Percentiles rank a stretch among this genome's conserved stretches.
Evolutionary conservation across 2,329 filamentous ascomycete genomes (phyloP).

Genomic region (Neocatenulostroma microsporum): DNA sequence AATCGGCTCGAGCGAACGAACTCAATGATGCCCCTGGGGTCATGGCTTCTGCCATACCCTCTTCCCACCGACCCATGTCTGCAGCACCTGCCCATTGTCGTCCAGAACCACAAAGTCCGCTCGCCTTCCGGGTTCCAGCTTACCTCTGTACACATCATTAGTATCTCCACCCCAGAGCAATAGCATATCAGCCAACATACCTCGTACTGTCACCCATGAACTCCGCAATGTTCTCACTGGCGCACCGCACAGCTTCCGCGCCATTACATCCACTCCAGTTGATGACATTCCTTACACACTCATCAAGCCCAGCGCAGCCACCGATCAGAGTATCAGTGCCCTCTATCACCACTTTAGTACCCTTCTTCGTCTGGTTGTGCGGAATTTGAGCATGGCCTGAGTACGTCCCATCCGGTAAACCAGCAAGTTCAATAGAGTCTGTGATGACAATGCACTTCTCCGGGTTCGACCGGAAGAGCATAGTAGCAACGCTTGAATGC

Average conservation of each 20-base stretch:
- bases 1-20: no score
- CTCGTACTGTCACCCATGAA: no score
- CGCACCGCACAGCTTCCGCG: conserved; percentile 42
- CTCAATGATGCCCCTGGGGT: no score
- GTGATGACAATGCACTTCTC: conserved; percentile 45
- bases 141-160: conserved; percentile 37
- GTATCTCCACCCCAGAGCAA: no score
- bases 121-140: conserved; percentile 37
- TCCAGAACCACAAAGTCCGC: conserved; percentile 45
- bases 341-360: conserved; percentile 44
- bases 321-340: conserved; percentile 49
- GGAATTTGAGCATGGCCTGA: conserved; percentile 46
- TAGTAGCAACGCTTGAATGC: conserved; percentile 42
- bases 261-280: conserved; percentile 41
- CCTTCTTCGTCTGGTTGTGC: conserved; percentile 42
- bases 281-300: conserved; percentile 45
- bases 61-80: conserved; percentile 44
- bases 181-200: no score
- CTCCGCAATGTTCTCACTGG: conserved; percentile 44
- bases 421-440: conserved; percentile 49
- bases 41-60: conserved; percentile 37
- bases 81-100: conserved; percentile 39
- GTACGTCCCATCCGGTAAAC: conserved; percentile 45
- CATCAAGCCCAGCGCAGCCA: conserved; percentile 44
- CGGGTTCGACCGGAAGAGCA: conserved; percentile 43